These are phyloP conservation scores for Lipomyces anomalus DNA, from an alignment of 805 yeast species.

Conservation along the genomic window DNA sequence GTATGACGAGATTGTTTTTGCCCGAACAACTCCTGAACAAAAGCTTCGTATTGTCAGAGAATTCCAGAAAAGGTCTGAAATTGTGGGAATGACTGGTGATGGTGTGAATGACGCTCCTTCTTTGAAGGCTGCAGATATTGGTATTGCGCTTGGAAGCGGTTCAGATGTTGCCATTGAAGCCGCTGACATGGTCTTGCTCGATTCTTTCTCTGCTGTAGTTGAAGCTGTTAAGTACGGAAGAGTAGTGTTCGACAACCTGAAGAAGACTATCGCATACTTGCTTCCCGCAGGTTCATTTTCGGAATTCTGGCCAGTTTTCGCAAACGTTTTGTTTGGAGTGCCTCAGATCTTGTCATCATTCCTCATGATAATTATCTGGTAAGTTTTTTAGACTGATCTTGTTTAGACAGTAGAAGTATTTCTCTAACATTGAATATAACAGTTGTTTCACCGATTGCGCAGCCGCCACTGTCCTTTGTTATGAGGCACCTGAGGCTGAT, in stretches of 20 bases:
- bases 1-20: constrained; percentile 40
- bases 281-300: constrained; percentile 50
- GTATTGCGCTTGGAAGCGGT: too few relatives aligned
- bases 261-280: constrained; percentile 43
- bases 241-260: constrained; percentile 46
- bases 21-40: constrained; percentile 45
- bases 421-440: background rate
- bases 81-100: constrained; percentile 74
- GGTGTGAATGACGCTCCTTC: constrained; percentile 82
- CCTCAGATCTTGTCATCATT: constrained; percentile 48
- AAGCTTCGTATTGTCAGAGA: constrained; percentile 46
- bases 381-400: background rate
- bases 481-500: constrained; percentile 42
- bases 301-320: constrained; percentile 47
- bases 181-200: constrained; percentile 56
- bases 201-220: constrained; percentile 65
- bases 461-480: constrained; percentile 41
- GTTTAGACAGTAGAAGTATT: background rate
- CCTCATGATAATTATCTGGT: constrained; percentile 46
- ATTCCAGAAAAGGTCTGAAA: constrained; percentile 38
- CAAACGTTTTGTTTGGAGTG: constrained; percentile 45
- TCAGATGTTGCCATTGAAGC: constrained; percentile 71
- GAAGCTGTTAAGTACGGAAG: constrained; percentile 89
- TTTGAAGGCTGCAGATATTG: constrained; percentile 63
- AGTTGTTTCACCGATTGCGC: constrained; percentile 43